A percentile compares a stretch with the other conserved stretches of the same genome.
Conservation (phyloP, 139 green algal genomes). For the Raphidocelis subcapitata region DNA sequence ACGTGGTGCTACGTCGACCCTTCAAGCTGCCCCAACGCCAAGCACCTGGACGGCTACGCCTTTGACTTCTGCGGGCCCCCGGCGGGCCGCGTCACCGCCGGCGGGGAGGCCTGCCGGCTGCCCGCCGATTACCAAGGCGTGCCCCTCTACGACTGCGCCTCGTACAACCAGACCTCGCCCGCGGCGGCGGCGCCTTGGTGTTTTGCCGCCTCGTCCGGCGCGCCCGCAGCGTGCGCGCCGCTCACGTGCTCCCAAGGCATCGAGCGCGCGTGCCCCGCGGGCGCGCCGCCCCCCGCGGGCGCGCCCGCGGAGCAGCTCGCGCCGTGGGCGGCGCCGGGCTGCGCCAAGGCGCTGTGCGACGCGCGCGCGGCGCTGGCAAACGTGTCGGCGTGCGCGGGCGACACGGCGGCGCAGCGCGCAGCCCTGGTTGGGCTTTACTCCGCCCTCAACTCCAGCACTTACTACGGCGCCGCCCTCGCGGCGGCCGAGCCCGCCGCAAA, state of each 20-base stretch:
- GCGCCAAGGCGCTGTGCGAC: constrained; percentile 14
- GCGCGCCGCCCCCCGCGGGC: background rate
- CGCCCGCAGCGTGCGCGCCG: background rate
- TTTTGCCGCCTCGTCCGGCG: constrained; percentile 14
- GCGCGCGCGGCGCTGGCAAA: constrained; percentile 16
- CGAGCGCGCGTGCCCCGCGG: background rate
- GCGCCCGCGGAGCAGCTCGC: background rate
- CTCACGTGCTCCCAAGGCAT: constrained; percentile 11
- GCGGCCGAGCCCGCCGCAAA: too few species aligned
- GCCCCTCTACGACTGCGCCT: constrained; percentile 29
- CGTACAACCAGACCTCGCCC: constrained; percentile 17
- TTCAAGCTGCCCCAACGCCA: background rate
- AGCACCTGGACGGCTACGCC: constrained; percentile 3
- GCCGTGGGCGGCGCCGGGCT: background rate
- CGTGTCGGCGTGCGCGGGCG: constrained; percentile 6
- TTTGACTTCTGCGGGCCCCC: constrained; percentile 18
- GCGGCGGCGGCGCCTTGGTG: constrained; percentile 16
- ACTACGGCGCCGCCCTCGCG: background rate
- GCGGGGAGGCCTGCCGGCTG: constrained; percentile 8
- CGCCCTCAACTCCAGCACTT: background rate
- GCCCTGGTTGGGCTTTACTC: background rate
- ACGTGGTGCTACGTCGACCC: constrained; percentile 30
- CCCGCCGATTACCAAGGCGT: constrained; percentile 5
- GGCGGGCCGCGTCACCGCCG: constrained; percentile 8
- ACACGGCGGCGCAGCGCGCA: background rate